These are phyloP conservation scores for Ophiosphaerella narmari DNA, from an alignment of 2,329 filamentous ascomycete species.

Conservation along the genomic window DNA sequence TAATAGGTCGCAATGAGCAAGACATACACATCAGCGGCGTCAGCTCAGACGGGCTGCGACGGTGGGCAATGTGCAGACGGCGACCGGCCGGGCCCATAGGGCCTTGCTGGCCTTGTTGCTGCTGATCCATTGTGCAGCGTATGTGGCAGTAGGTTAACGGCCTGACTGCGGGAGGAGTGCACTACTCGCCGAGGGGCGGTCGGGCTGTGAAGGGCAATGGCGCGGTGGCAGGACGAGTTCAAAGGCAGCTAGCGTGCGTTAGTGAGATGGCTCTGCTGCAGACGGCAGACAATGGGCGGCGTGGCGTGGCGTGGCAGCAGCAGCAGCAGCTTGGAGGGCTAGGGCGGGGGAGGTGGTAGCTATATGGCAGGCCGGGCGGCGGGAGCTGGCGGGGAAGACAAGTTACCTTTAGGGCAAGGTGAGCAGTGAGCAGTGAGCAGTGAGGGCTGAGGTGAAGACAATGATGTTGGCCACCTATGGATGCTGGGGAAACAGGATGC, in stretches of 20 bases:
- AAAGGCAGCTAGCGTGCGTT: constrained; percentile 30
- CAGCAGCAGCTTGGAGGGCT: constrained; percentile 10
- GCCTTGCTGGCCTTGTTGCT: constrained; percentile 61
- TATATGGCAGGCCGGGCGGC: constrained; percentile 17
- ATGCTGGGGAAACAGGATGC: constrained; percentile 31
- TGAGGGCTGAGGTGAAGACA: constrained; percentile 24
- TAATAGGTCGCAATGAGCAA: constrained; percentile 3
- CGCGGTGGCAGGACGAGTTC: constrained; percentile 17
- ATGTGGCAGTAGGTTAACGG: constrained; percentile 25
- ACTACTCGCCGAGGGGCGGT: constrained; percentile 29
- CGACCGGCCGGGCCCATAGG: constrained; percentile 76
- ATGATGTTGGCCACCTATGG: constrained; percentile 39
- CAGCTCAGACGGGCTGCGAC: constrained; percentile 94
- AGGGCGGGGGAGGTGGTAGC: constrained; percentile 13
- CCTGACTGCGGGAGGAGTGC: too few relatives aligned
- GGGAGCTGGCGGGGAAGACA: constrained; percentile 27
- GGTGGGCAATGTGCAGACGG: constrained; percentile 94
- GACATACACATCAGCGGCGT: constrained; percentile 96
- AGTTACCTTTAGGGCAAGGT: too few relatives aligned
- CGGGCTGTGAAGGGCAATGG: constrained; percentile 22
- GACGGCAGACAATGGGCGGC: neutral
- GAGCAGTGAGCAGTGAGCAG: too few relatives aligned
- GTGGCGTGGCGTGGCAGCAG: constrained; percentile 12
- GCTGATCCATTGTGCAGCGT: constrained; percentile 51
- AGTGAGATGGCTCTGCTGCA: constrained; percentile 12